Base-by-base conservation (phyloP, 257 asterid genomes). In the Plantago ovata region DNA sequence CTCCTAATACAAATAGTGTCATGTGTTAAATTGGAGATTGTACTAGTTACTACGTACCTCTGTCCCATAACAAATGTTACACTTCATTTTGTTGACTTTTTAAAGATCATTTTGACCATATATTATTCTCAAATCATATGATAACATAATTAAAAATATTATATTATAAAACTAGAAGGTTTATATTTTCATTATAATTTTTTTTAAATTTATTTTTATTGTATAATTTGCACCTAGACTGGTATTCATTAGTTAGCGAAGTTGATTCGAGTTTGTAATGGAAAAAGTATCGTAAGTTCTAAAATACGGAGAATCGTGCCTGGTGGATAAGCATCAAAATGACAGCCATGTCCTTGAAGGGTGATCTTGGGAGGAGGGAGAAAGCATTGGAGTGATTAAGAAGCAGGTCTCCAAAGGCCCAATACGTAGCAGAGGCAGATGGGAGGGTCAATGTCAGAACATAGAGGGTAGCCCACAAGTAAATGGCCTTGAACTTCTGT, bases 371-470 rank as follows among this genome's bases (percentile, higher is more conserved):
- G 64, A 91, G 81, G 6, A 91, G 88, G 40, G 98, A 75, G 57
- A 91, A 91, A 1, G 96, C 98, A 58, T 91, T 91, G 74, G 96
- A 85, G 71, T 87, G 98, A 61, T 83, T 78, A 28, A 87, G 96
- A 52, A 91, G 92, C 75, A 75, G 49, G 67, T 91, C 98, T 13
- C 98, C 98, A 21, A 87, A 91, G 6, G 96, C 98, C 96, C 98
- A 91, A 54, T 87, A 91, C 13, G 83, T 95, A 22, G 98, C 89
- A 6, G 95, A 54, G 38, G 96, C 96, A 11, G 98, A 91, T 13
- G 98, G 96, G 38, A 91, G 85, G 50, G 96, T 91, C 66, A 91
- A 50, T 13, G 98, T 91, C 83, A 91, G 55, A 60, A 87, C 98
- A 67, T 83, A 87, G 10, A 83, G 56, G 0, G 96, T 87, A 43